phyloP scores from a whole-genome alignment of 805 yeast genomes.

The Cyberlindnera euphorbiae region DNA sequence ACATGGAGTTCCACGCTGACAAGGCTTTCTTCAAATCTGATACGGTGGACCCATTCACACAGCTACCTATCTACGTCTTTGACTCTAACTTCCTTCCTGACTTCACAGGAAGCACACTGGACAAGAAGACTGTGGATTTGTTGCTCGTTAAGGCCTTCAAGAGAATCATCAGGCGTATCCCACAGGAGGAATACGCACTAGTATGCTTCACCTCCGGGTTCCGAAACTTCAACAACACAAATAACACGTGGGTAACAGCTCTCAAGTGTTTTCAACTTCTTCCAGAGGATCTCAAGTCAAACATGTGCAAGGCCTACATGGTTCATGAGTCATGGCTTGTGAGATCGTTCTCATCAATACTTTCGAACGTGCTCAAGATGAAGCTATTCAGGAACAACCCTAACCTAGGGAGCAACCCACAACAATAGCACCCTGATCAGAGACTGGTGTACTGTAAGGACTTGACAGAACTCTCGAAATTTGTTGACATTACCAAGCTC shows the following conservation, averaged over 20 bases:
- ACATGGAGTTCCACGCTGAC: constrained; percentile 25
- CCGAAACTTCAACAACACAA: constrained; percentile 36
- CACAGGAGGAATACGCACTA: constrained; percentile 57
- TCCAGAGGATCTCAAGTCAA: constrained; percentile 48
- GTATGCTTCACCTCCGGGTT: constrained; percentile 84
- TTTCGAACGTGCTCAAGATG: constrained; percentile 55
- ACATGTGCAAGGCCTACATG: constrained; percentile 59
- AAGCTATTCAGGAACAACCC: constrained; percentile 34
- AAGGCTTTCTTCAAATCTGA: constrained; percentile 54
- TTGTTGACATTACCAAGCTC: constrained; percentile 67
- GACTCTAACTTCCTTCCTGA: constrained; percentile 80
- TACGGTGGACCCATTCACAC: constrained; percentile 60
- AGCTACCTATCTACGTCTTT: constrained; percentile 71
- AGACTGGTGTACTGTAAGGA: constrained; percentile 32
- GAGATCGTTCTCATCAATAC: constrained; percentile 67
- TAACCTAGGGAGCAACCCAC: constrained; percentile 1
- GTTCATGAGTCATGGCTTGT: constrained; percentile 93
- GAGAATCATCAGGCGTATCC: constrained; percentile 51
- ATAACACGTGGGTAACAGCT: constrained; percentile 65
- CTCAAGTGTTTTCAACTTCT: constrained; percentile 53
- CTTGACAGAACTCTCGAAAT: constrained; percentile 29
- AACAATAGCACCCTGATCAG: constrained; percentile 11
- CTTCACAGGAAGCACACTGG: constrained; percentile 36
- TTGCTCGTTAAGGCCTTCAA: constrained; percentile 50
- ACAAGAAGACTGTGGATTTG: constrained; percentile 33